Base-by-base conservation (phyloP, 148 eudicot genomes). In the Amaranthus palmeri region DNA sequence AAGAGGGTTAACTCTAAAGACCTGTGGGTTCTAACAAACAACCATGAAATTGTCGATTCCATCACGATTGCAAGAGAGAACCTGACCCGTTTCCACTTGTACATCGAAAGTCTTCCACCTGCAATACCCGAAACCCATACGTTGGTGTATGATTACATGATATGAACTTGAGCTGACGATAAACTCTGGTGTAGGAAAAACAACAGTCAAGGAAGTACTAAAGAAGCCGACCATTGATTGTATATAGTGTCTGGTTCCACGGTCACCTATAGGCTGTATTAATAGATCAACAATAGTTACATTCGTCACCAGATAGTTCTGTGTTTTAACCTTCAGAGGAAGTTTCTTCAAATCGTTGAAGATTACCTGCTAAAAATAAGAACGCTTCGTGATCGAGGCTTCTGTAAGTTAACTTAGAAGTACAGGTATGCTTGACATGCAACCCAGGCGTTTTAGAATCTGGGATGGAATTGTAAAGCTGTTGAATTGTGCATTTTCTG, bases 11-110 rank as follows among this genome's bases (percentile, higher is more conserved):
- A 65, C 64, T 86, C 98, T 3, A 76, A 74, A 74, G 98, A 93
- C 79, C 72, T 93, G 54, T 93, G 97, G 98, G 87, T 91, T 68
- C 86, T 93, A 9, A 85, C 85, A 1, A 80, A 84, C 40, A 74
- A 66, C 57, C 66, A 47, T 42, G 92, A 93, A 41, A 85, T 81
- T 60, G 83, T 91, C 0, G 92, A 93, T 55, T 53, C 81, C 3
- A 14, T 79, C 54, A 82, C 89, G 36, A 67, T 91, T 47, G 90
- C 87, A 9, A 81, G 86, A 76, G 97, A 93, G 62, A 87, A 84
- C 64, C 25, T 91, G 40, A 76, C 79, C 61, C 85, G 87, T 9
- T 91, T 93, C 79, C 86, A 83, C 81, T 61, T 82, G 14, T 91
- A 88, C 72, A 86, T 87, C 1, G 91, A 91, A 8, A 88, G 81